Percentiles rank a stretch among this genome's conserved stretches.
Conservation (phyloP, 495 filamentous ascomycete genomes). For the Hyaloscypha hepaticicola region DNA sequence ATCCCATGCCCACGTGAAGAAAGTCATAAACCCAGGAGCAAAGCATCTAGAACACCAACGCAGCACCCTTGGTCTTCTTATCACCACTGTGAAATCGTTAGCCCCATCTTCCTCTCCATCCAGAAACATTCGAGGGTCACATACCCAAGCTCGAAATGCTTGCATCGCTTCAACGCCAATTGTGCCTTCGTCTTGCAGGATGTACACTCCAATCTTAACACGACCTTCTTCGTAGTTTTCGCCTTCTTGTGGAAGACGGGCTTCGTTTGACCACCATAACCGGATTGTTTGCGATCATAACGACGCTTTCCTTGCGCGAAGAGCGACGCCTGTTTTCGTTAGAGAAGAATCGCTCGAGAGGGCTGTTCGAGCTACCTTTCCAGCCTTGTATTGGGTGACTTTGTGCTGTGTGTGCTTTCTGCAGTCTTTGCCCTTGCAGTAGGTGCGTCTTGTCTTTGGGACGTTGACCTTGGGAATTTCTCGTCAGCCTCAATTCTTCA, state of each 20-base stretch:
- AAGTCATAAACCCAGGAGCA: slow-evolving; percentile 17
- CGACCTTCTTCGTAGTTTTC: slow-evolving; percentile 99
- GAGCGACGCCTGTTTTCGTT: slow-evolving; percentile 67
- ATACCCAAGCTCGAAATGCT: slow-evolving; percentile 99
- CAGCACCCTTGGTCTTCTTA: slow-evolving; percentile 99
- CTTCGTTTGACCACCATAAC: slow-evolving; percentile 99
- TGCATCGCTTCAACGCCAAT: slow-evolving; percentile 96
- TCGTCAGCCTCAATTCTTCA: slow-evolving; percentile 21
- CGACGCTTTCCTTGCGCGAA: slow-evolving; percentile 99
- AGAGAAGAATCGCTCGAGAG: slow-evolving; percentile 5
- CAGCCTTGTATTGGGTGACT: slow-evolving; percentile 94
- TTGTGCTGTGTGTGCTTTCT: slow-evolving; percentile 92
- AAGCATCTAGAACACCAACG: slow-evolving; percentile 84
- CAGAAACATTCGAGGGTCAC: slow-evolving; percentile 36
- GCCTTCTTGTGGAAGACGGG: slow-evolving; percentile 99
- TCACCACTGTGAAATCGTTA: slow-evolving; percentile 72
- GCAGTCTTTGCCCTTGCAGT: slow-evolving; percentile 95
- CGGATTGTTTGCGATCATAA: slow-evolving; percentile 99
- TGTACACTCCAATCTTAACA: slow-evolving; percentile 95
- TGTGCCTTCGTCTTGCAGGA: slow-evolving; percentile 98
- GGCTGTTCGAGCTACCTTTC: slow-evolving; percentile 55
- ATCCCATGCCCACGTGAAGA: slow-evolving; percentile 27
- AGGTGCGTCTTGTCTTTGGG: slow-evolving; percentile 87
- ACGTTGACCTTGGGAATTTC: slow-evolving; percentile 67
- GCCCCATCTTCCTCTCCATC: background rate